A percentile compares a stretch with the other conserved stretches of the same genome.
These are phyloP conservation scores for Colletotrichum cordylinicola DNA, from an alignment of 2,329 filamentous ascomycete species.

Conservation along the genomic window DNA sequence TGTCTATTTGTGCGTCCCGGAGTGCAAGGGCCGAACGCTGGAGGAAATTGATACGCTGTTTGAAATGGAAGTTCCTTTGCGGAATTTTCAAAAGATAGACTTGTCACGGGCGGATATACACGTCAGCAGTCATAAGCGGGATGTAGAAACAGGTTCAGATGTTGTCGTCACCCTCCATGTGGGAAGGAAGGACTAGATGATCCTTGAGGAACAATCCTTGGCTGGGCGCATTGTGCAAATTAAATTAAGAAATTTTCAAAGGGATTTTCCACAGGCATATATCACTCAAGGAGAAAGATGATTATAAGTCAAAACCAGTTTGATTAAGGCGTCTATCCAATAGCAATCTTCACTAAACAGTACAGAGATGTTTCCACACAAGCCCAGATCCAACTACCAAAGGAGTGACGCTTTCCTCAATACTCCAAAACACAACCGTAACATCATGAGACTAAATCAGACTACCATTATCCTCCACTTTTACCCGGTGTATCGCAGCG, in stretches of 20 bases:
- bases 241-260: neutral
- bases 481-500: neutral
- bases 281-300: neutral
- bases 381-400: constrained; percentile 4
- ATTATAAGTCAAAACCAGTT: neutral
- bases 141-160: neutral
- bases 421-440: constrained; percentile 8
- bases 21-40: constrained; percentile 68
- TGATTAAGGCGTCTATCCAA: constrained; percentile 10
- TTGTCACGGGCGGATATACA: neutral
- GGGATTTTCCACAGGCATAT: neutral
- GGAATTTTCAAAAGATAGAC: neutral
- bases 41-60: constrained; percentile 70
- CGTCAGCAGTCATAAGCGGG: neutral
- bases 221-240: neutral
- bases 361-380: constrained; percentile 4
- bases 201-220: neutral
- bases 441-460: constrained; percentile 9
- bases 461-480: constrained; percentile 18
- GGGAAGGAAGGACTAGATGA: neutral
- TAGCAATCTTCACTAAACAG: neutral
- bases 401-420: constrained; percentile 9
- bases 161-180: neutral
- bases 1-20: constrained; percentile 38
- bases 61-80: neutral